Conservation (phyloP, 768 basidiomycete genomes). For the Lactarius pseudohatsudake region DNA sequence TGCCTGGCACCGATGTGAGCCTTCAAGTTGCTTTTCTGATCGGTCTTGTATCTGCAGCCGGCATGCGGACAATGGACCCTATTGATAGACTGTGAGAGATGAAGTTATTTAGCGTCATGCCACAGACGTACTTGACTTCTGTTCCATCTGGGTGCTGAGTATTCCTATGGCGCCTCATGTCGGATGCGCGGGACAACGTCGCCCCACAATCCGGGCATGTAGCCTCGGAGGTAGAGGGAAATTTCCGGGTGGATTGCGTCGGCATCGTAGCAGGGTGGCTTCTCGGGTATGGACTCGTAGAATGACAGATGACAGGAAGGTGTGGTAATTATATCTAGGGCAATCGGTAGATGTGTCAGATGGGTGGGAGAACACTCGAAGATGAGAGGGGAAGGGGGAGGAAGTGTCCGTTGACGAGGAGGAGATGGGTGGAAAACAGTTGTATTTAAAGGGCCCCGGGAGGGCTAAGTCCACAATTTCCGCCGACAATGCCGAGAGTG, state of each 20-base stretch:
- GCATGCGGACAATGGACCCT: conserved; percentile 11
- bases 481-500: conserved; percentile 5
- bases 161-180: conserved; percentile 21
- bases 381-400: neutral
- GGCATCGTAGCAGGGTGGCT: conserved; percentile 1
- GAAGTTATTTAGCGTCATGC: neutral
- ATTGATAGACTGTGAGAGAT: neutral
- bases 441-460: conserved; percentile 19
- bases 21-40: conserved; percentile 10
- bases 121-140: conserved; percentile 17
- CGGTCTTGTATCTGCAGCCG: conserved; percentile 8
- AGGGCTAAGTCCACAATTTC: neutral
- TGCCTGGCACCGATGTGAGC: conserved; percentile 4
- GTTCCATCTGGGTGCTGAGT: conserved; percentile 14
- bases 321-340: neutral
- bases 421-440: neutral
- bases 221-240: neutral
- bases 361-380: neutral
- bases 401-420: neutral
- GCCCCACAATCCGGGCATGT: conserved; percentile 12
- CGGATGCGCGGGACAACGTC: conserved; percentile 11
- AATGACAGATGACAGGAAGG: neutral
- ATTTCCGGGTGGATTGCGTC: no score
- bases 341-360: neutral
- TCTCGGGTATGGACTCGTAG: neutral